Percentiles rank a stretch among this genome's conserved stretches.
These are phyloP conservation scores for Corylus avellana DNA, from an alignment of 306 rosid genomes.

Conservation along the genomic window DNA sequence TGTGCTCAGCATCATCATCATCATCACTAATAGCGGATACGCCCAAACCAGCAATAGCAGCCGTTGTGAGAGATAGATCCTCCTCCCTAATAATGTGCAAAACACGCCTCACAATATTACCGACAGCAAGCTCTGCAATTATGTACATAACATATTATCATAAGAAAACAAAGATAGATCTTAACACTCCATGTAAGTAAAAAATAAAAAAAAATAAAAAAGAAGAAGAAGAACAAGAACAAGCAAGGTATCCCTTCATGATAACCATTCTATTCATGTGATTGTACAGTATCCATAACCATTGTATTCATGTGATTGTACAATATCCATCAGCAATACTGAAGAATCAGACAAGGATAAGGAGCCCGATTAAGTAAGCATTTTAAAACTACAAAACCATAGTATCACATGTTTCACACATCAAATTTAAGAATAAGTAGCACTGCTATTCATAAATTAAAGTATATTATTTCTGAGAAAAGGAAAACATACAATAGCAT, in stretches of 20 bases:
- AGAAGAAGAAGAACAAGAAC: too few species aligned
- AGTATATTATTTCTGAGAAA: background rate
- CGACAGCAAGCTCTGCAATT: slow-evolving; percentile 91
- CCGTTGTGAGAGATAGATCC: slow-evolving; percentile 81
- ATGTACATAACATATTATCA: slow-evolving; percentile 32
- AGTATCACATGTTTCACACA: background rate
- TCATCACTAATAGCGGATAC: slow-evolving; percentile 78
- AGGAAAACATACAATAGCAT: background rate
- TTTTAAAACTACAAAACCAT: background rate
- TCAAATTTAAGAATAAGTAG: background rate
- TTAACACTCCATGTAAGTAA: slow-evolving; percentile 1
- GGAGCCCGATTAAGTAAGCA: background rate
- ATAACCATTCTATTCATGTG: background rate
- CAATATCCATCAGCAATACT: slow-evolving; percentile 19
- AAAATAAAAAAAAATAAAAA: slow-evolving; percentile 8
- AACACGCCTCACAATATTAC: slow-evolving; percentile 96
- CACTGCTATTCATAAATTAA: background rate
- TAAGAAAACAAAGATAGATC: slow-evolving; percentile 21
- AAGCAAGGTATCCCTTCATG: background rate
- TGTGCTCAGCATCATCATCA: slow-evolving; percentile 71
- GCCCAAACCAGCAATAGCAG: slow-evolving; percentile 80
- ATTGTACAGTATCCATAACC: background rate
- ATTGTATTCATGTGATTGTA: background rate
- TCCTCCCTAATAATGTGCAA: slow-evolving; percentile 96
- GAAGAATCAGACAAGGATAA: slow-evolving; percentile 16